Percentiles rank a stretch among this genome's conserved stretches.
phyloP scores from a whole-genome alignment of 129 eudicot genomes.

The Escallonia rubra region DNA sequence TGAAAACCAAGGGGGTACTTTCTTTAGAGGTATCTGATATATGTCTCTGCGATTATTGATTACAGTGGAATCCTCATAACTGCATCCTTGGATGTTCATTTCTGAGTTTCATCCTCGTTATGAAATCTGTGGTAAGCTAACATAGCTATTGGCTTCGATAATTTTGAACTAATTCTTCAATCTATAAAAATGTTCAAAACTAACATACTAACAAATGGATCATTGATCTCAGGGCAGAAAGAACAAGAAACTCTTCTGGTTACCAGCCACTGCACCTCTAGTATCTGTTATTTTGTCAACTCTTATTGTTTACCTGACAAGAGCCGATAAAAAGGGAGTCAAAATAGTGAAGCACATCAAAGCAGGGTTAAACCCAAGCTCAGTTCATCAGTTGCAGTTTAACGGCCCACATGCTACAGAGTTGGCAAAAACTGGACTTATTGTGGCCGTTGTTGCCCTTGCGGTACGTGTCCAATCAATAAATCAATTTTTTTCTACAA shows the following conservation, averaged over 20 bases:
- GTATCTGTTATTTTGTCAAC: constrained; percentile 73
- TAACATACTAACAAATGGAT: not conserved
- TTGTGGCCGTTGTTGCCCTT: constrained; percentile 49
- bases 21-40: not conserved
- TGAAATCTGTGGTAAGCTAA: constrained; percentile 36
- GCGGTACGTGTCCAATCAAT: constrained; percentile 19
- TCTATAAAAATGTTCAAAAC: too few species aligned
- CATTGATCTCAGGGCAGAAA: constrained; percentile 48
- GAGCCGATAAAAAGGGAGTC: constrained; percentile 71
- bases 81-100: constrained; percentile 56
- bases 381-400: constrained; percentile 41
- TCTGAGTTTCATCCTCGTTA: constrained; percentile 45
- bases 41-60: not conserved
- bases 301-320: constrained; percentile 54
- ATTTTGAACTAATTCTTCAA: not conserved
- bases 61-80: constrained; percentile 54
- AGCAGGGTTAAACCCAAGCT: constrained; percentile 51
- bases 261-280: constrained; percentile 90
- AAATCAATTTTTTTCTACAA: not conserved
- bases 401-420: constrained; percentile 47
- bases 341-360: constrained; percentile 59
- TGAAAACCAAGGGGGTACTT: too few species aligned
- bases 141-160: too few species aligned
- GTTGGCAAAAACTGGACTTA: constrained; percentile 40
- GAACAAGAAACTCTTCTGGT: constrained; percentile 73